Conservation (phyloP, 1,284 basidiomycete genomes). For the Fistulina hepatica region DNA sequence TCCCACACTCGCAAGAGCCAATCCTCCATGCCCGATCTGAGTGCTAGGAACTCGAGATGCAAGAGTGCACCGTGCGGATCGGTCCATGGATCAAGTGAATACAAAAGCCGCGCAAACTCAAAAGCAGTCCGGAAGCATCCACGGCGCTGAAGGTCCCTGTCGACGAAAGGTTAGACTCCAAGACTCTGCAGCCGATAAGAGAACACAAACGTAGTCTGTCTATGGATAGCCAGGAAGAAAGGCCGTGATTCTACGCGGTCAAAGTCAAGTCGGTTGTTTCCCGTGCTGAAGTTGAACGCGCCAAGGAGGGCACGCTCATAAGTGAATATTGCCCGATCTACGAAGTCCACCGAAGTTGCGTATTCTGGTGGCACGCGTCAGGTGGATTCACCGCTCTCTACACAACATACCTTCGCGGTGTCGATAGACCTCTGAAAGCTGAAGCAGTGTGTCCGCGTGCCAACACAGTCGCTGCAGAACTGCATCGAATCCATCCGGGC, state of each 20-base stretch:
- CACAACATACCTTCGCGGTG: conserved; percentile 64
- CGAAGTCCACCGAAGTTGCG: conserved; percentile 72
- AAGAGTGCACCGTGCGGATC: conserved; percentile 80
- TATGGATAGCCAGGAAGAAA: conserved; percentile 72
- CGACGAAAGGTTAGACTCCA: conserved; percentile 9
- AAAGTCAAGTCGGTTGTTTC: conserved; percentile 77
- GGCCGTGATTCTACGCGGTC: conserved; percentile 77
- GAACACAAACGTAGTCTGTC: conserved; percentile 57
- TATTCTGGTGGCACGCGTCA: conserved; percentile 42
- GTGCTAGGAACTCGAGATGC: conserved; percentile 77
- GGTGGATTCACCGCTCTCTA: background rate
- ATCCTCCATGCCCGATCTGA: conserved; percentile 67
- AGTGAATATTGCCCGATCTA: conserved; percentile 79
- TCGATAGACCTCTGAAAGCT: conserved; percentile 74
- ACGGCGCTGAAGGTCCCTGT: conserved; percentile 71
- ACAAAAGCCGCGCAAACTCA: conserved; percentile 77
- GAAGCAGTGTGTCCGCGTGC: conserved; percentile 86
- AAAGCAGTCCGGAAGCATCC: conserved; percentile 83
- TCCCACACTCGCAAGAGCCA: conserved; percentile 71
- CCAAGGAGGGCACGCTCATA: conserved; percentile 83
- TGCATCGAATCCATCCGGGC: conserved; percentile 56
- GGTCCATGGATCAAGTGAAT: conserved; percentile 68
- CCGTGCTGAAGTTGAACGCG: conserved; percentile 71
- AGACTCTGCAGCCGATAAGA: background rate
- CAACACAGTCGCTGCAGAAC: conserved; percentile 55